Evolutionary conservation across 2,329 filamentous ascomycete species (phyloP), one percentile per base, ranked within the genome.

Genomic region (Ophiocordyceps sinensis): DNA sequence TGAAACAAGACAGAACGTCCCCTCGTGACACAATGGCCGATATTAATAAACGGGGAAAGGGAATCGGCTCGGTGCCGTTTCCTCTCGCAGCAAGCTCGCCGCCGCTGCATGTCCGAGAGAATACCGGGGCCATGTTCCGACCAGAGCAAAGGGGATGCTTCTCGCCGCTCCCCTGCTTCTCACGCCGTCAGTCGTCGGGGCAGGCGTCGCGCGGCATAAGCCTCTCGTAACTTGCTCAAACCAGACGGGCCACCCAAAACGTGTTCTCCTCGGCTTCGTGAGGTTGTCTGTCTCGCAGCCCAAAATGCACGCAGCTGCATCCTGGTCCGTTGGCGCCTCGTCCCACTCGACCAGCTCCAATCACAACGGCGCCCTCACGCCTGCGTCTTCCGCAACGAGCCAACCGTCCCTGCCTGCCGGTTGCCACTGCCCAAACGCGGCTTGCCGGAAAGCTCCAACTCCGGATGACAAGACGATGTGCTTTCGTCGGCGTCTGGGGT

Each of bases 331-430:
- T 6, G 34, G 28, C 15, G 40, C 40, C 31, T 38, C 28, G 40
- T 41, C 40, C 40, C 40, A 41, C 40, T 32, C 30, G 36, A 17
- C n/a, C 14, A 28, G 36, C 36, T 32, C 40, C 36, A 29, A 37
- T 34, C 30, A 28, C 28, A 26, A 10, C 40, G 17, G 28, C 35
- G 19, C 10, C 35, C 12, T 13, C 19, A 10, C 36, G 14, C 32
- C 15, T 31, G 34, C 26, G 23, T 41, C 6, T 35, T 35, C 6
- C 32, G 5, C n/a, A 17, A 8, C 9, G 14, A 35, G 14, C 14
- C 15, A 35, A n/a, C 30, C 32, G 9, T 11, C 17, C n/a, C 13
- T 37, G 28, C 23, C n/a, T 36, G 21, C 38, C 31, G 26, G 23
- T 17, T 40, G 23, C 21, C 38, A 21, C 35, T 19, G 29, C 26